These are phyloP conservation scores for Trifolium pratense DNA, from an alignment of 306 rosid genomes.

Conservation along the genomic window DNA sequence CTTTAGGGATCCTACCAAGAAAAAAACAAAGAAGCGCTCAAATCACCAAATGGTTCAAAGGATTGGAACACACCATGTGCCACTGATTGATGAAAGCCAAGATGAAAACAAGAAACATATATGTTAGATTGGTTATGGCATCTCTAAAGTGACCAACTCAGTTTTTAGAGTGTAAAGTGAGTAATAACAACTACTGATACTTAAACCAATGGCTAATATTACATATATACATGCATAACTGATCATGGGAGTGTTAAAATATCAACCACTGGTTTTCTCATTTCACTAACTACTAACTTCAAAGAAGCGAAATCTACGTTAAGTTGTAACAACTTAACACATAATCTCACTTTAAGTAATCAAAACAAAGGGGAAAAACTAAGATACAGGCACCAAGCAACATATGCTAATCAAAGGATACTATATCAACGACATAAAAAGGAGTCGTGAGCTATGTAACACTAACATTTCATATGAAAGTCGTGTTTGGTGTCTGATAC, in stretches of 20 bases:
- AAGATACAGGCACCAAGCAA: constrained; percentile 10
- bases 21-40: constrained; percentile 25
- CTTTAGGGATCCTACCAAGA: constrained; percentile 55
- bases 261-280: not conserved
- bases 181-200: not conserved
- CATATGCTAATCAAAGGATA: constrained; percentile 18
- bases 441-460: not conserved
- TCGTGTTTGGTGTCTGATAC: not conserved
- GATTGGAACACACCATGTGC: constrained; percentile 13
- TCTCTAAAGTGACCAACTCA: not conserved
- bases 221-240: not conserved
- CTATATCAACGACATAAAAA: not conserved
- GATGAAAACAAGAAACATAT: not conserved
- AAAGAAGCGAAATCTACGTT: not conserved
- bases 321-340: constrained; percentile 4
- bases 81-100: constrained; percentile 17
- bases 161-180: not conserved
- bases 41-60: constrained; percentile 28
- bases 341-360: constrained; percentile 31
- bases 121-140: not conserved
- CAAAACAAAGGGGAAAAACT: not conserved
- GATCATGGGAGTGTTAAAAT: not conserved
- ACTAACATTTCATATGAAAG: not conserved
- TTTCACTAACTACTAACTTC: not conserved
- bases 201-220: not conserved